Percentiles rank a stretch among this genome's conserved stretches.
phyloP scores from a whole-genome alignment of 352 stramenopile species.

The Phytophthora meadii region DNA sequence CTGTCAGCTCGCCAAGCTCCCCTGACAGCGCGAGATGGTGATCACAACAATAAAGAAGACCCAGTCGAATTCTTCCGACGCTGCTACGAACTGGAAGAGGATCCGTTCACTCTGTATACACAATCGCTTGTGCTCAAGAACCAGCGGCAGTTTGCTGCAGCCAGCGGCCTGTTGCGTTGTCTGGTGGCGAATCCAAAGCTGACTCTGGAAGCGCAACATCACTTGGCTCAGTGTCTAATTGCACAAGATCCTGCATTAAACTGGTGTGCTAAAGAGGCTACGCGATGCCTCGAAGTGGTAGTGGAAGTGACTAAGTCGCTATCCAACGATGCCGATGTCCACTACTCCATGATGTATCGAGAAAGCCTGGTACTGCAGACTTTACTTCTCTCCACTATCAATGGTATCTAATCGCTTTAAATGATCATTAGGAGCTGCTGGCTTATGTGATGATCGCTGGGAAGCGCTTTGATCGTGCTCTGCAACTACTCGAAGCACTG shows the following conservation, averaged over 20 bases:
- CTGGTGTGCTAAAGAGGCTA: constrained; percentile 33
- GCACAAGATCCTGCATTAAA: constrained; percentile 34
- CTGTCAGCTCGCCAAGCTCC: constrained; percentile 16
- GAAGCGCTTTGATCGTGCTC: constrained; percentile 33
- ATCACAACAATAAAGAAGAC: constrained; percentile 20
- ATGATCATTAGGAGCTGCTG: constrained; percentile 45
- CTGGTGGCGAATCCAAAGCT: constrained; percentile 26
- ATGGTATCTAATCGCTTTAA: neutral
- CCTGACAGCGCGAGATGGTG: constrained; percentile 16
- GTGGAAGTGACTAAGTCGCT: constrained; percentile 6
- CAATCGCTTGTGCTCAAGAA: constrained; percentile 54
- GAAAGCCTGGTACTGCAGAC: constrained; percentile 35
- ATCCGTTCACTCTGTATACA: constrained; percentile 47
- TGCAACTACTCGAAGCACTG: constrained; percentile 29
- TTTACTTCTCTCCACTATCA: neutral
- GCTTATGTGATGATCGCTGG: constrained; percentile 45
- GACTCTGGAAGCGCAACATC: constrained; percentile 43
- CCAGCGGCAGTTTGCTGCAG: constrained; percentile 38
- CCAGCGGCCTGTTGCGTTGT: constrained; percentile 39
- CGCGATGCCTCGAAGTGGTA: constrained; percentile 43
- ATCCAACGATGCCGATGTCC: constrained; percentile 20
- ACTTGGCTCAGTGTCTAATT: constrained; percentile 59
- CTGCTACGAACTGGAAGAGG: constrained; percentile 22
- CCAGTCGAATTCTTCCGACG: constrained; percentile 37
- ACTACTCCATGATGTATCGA: constrained; percentile 25